A percentile compares a stretch with the other conserved stretches of the same genome.
Conservation (phyloP, 805 yeast species). For the Candida fluviatilis region DNA sequence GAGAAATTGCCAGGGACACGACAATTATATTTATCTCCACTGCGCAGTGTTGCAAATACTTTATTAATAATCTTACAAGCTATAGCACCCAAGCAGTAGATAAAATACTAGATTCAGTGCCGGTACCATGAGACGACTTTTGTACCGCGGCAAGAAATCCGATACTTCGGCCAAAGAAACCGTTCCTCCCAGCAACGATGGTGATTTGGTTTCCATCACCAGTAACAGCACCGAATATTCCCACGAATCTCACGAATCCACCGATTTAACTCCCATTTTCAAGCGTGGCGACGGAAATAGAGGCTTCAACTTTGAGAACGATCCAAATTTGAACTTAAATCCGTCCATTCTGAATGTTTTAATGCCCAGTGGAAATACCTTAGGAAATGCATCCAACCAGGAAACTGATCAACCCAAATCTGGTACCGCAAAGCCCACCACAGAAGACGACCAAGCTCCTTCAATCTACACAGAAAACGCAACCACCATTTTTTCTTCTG, state of each 20-base stretch:
- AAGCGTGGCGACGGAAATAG: constrained; percentile 6
- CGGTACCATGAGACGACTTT: constrained; percentile 1
- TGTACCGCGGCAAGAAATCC: constrained; percentile 1
- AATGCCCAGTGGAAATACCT: too few relatives aligned
- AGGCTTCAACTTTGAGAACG: constrained; percentile 21
- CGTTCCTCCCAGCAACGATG: neutral
- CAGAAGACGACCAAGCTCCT: constrained; percentile 20
- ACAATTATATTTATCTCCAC: too few relatives aligned
- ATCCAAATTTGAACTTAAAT: constrained; percentile 29
- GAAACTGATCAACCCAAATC: too few relatives aligned
- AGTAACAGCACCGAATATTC: constrained; percentile 18
- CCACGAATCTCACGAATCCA: constrained; percentile 24
- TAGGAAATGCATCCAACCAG: too few relatives aligned
- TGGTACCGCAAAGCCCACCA: too few relatives aligned
- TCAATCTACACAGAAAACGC: constrained; percentile 20
- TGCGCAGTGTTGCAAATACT: too few relatives aligned
- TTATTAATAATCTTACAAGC: too few relatives aligned
- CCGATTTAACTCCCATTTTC: constrained; percentile 32
- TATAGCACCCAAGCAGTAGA: too few relatives aligned
- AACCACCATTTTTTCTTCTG: constrained; percentile 33
- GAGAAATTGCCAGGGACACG: too few relatives aligned
- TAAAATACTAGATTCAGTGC: too few relatives aligned
- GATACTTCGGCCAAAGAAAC: neutral
- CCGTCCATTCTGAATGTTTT: constrained; percentile 26
- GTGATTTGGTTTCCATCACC: constrained; percentile 5